phyloP scores from a whole-genome alignment of 768 basidiomycete genomes.

The Lactarius tabidus region DNA sequence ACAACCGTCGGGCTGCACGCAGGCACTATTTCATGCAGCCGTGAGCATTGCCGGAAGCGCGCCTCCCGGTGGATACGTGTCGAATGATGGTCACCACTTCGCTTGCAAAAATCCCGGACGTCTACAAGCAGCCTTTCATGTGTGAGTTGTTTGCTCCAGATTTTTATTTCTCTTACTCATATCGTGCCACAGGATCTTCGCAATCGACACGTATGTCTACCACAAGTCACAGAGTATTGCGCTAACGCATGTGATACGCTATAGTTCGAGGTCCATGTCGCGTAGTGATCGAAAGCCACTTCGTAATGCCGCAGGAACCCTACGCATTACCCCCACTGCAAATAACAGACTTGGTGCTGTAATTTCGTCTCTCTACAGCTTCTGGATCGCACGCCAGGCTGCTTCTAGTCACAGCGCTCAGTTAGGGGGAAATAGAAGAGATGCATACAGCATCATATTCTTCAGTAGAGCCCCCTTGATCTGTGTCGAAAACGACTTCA shows the following conservation, averaged over 20 bases:
- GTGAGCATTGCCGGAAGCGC: conserved; percentile 30
- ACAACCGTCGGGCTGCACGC: conserved; percentile 49
- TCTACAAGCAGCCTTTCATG: conserved; percentile 52
- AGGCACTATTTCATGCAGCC: conserved; percentile 49
- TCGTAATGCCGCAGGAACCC: conserved; percentile 38
- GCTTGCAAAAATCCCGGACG: conserved; percentile 50
- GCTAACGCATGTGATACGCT: conserved; percentile 6
- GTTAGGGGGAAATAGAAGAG: conserved; percentile 35
- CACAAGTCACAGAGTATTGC: no score
- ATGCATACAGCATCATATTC: conserved; percentile 52
- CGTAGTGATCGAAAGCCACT: conserved; percentile 41
- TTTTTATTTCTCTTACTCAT: neutral
- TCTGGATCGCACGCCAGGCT: conserved; percentile 50
- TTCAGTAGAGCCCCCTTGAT: conserved; percentile 34
- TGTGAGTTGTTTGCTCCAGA: conserved; percentile 38
- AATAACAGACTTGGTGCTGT: conserved; percentile 58
- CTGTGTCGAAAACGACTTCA: conserved; percentile 43
- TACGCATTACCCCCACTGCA: conserved; percentile 34
- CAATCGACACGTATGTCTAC: conserved; percentile 42
- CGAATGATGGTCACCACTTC: conserved; percentile 53
- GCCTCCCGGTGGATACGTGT: conserved; percentile 42
- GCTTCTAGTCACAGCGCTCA: conserved; percentile 31
- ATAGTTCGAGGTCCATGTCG: conserved; percentile 55
- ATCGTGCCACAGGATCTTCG: conserved; percentile 41
- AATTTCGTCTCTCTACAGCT: conserved; percentile 48